Base-by-base conservation (phyloP, 768 basidiomycete species). In the Vishniacozyma victoriae region DNA sequence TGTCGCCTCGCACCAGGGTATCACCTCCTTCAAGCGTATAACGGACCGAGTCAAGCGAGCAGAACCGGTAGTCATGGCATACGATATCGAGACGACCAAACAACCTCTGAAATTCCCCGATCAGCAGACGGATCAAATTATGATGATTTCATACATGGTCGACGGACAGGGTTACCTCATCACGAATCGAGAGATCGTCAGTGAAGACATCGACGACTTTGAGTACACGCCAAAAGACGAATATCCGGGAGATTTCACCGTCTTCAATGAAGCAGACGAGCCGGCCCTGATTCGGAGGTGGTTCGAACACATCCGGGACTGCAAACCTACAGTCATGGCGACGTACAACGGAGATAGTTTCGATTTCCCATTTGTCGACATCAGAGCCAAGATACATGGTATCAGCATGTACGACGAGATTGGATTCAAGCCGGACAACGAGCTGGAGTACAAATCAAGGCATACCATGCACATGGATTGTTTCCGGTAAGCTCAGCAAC, bases 121-220 rank as follows among this genome's bases (percentile, higher is more conserved):
- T 75, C 85, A 91, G 59, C 80, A 82, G 5, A 84, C 88, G 20
- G 95, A 97, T 75, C 92, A 96, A 69, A 90, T 99, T 62, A 99
- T 99, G 93, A 99, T 99, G 95, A 97, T 99, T 55, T 99, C 95
- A 36, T 99, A 97, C 74, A 97, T 99, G 92, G 77, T 99, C 15
- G 95, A 99, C 68, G 93, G 91, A 0, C 67, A 74, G 71, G 95
- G 95, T 0, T 99, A 86, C 67, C 80, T 99, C 53, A 96, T 99
- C 72, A 95, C 90, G 18, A 97, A 97, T 63, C 80, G 95, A 35
- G 95, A 99, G 57, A 96, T 97, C 42, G 89, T 97, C 50, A 83
- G 85, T 52, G 92, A 96, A 67, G 89, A 97, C 64, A 96, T 99
- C 53, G 91, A 95, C 35, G 87, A 99, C 69, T 97, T 99, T 63